Conservation (phyloP, 345 rosid genomes). For the Ceriops zippeliana region DNA sequence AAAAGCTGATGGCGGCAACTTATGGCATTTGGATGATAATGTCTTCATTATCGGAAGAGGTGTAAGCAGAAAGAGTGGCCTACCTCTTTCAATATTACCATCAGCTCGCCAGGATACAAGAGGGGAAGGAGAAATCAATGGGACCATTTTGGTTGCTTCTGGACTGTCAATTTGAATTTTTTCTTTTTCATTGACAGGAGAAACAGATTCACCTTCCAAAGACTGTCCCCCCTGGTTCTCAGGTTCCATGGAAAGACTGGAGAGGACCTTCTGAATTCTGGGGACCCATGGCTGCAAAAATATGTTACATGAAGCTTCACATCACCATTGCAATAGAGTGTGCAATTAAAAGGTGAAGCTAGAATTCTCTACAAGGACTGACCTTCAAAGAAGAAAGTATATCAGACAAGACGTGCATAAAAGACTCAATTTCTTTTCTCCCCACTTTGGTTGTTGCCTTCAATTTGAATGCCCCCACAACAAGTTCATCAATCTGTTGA, state of each 20-base stretch:
- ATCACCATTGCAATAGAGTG: background rate
- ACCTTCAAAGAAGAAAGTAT: conserved; percentile 52
- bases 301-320: conserved; percentile 9
- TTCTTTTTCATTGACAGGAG: conserved; percentile 29
- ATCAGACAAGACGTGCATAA: conserved; percentile 47
- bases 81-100: conserved; percentile 52
- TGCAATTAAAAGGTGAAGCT: background rate
- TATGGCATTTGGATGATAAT: conserved; percentile 22
- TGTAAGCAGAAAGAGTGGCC: conserved; percentile 77
- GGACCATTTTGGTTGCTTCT: conserved; percentile 39
- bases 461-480: conserved; percentile 56
- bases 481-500: conserved; percentile 76
- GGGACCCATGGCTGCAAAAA: conserved; percentile 82
- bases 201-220: conserved; percentile 23
- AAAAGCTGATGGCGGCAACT: conserved; percentile 31
- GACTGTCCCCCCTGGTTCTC: conserved; percentile 26
- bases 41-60: conserved; percentile 69
- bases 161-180: conserved; percentile 55
- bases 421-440: conserved; percentile 54
- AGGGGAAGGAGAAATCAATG: conserved; percentile 88
- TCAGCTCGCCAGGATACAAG: conserved; percentile 81
- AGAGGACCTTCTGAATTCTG: conserved; percentile 46
- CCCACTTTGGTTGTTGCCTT: conserved; percentile 43
- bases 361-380: conserved; percentile 8
- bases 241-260: conserved; percentile 18